Evolutionary conservation across 164 flowering plant genomes (phyloP).

Genomic region (Magnolia kwangsiensis): DNA sequence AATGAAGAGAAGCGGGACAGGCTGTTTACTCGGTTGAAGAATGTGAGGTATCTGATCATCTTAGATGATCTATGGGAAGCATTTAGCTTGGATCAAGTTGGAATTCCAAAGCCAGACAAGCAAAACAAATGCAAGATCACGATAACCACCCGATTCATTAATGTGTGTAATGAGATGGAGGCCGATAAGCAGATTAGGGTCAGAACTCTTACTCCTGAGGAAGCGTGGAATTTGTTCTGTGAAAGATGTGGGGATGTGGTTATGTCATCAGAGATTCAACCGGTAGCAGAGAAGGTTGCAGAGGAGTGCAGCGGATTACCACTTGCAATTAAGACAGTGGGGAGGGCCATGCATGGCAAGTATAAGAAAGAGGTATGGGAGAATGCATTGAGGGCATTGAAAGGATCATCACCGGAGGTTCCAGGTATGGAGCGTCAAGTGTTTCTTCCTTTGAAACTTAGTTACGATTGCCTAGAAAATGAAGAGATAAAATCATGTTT

Average conservation of each 20-base stretch:
- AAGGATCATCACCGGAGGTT: neutral
- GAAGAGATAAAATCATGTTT: neutral
- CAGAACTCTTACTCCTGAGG: neutral
- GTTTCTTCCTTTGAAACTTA: constrained; percentile 7
- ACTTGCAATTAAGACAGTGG: constrained; percentile 4
- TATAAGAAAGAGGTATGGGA: neutral
- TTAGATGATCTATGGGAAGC: constrained; percentile 1
- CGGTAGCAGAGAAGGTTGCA: neutral
- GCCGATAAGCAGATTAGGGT: neutral
- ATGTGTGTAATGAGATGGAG: neutral
- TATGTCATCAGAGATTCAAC: neutral
- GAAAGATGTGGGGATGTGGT: neutral
- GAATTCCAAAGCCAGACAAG: neutral
- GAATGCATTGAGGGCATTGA: constrained; percentile 7
- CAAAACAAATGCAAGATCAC: constrained; percentile 1
- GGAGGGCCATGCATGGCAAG: neutral
- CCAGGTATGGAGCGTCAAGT: constrained; percentile 7
- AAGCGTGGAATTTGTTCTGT: constrained; percentile 5
- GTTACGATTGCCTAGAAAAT: neutral
- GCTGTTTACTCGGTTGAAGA: neutral
- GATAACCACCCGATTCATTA: neutral
- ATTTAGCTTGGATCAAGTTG: neutral
- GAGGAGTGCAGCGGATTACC: constrained; percentile 5
- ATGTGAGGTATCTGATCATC: neutral
- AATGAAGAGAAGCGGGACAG: neutral